Evolutionary conservation across 768 basidiomycete genomes (phyloP).

Genomic region (Amanita fuliginea): DNA sequence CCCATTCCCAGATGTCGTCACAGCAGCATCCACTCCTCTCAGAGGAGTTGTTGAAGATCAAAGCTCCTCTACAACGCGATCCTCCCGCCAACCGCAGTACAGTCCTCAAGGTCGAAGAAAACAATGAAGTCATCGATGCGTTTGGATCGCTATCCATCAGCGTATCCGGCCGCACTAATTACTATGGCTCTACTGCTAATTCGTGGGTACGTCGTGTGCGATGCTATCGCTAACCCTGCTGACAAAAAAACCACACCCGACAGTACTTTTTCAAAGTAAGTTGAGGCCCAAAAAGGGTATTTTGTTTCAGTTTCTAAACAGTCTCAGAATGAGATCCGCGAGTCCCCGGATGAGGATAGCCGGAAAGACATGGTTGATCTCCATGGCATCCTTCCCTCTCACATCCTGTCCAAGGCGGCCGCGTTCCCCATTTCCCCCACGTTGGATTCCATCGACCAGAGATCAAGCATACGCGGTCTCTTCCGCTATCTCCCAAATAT

Average conservation of each 20-base stretch:
- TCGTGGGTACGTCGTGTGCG: conserved; percentile 47
- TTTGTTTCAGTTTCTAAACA: background rate
- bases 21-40: conserved; percentile 58
- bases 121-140: conserved; percentile 63
- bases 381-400: conserved; percentile 45
- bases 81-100: conserved; percentile 30
- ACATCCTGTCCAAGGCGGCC: conserved; percentile 53
- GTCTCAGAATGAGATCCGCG: conserved; percentile 48
- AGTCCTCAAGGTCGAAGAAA: conserved; percentile 49
- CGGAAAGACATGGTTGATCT: conserved; percentile 38
- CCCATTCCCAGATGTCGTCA: conserved; percentile 45
- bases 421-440: conserved; percentile 50
- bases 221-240: conserved; percentile 1
- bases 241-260: conserved; percentile 9
- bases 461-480: conserved; percentile 42
- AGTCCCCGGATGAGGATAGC: conserved; percentile 44
- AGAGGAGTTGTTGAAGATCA: conserved; percentile 66
- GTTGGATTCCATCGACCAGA: conserved; percentile 26
- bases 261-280: conserved; percentile 73
- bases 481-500: conserved; percentile 61
- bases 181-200: conserved; percentile 66
- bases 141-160: conserved; percentile 73
- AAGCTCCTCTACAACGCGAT: conserved; percentile 68
- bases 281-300: conserved; percentile 13
- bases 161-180: conserved; percentile 62